These are phyloP conservation scores for Yamadazyma trypodendri DNA, from an alignment of 1,139 yeast species.

Conservation along the genomic window DNA sequence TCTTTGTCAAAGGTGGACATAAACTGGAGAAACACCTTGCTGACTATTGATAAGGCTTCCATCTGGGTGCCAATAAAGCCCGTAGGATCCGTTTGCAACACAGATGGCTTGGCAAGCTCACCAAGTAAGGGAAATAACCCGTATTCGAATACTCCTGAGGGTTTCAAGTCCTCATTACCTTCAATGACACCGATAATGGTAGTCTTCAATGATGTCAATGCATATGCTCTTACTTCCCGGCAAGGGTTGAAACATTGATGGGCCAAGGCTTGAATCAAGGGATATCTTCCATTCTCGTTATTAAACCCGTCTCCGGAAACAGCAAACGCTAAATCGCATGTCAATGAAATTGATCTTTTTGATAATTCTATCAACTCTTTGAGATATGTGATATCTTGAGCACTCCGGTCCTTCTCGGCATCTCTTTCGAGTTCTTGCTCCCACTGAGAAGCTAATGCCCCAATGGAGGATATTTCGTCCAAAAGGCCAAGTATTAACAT, in stretches of 20 bases:
- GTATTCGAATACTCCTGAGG: constrained; percentile 61
- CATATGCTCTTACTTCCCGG: constrained; percentile 66
- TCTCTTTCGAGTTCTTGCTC: constrained; percentile 55
- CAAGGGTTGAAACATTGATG: constrained; percentile 91
- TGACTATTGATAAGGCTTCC: constrained; percentile 64
- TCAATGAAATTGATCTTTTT: constrained; percentile 59
- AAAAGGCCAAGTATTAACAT: constrained; percentile 66
- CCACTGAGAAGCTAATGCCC: constrained; percentile 77
- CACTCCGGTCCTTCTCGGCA: constrained; percentile 13
- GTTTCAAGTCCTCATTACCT: constrained; percentile 28
- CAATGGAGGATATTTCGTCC: constrained; percentile 80
- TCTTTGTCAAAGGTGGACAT: constrained; percentile 22
- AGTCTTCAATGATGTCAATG: constrained; percentile 55
- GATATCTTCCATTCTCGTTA: constrained; percentile 44
- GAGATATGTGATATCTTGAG: constrained; percentile 40
- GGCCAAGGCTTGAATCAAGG: constrained; percentile 74
- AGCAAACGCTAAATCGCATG: constrained; percentile 46
- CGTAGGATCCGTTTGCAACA: constrained; percentile 57
- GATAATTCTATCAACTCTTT: constrained; percentile 58
- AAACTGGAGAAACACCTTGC: constrained; percentile 69
- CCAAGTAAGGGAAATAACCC: constrained; percentile 75
- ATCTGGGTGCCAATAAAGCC: constrained; percentile 67
- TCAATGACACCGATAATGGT: constrained; percentile 37
- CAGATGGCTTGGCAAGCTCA: constrained; percentile 65
- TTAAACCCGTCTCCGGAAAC: constrained; percentile 20